Base-by-base conservation (phyloP, 805 yeast genomes). In the Metschnikowia drakensbergensis region DNA sequence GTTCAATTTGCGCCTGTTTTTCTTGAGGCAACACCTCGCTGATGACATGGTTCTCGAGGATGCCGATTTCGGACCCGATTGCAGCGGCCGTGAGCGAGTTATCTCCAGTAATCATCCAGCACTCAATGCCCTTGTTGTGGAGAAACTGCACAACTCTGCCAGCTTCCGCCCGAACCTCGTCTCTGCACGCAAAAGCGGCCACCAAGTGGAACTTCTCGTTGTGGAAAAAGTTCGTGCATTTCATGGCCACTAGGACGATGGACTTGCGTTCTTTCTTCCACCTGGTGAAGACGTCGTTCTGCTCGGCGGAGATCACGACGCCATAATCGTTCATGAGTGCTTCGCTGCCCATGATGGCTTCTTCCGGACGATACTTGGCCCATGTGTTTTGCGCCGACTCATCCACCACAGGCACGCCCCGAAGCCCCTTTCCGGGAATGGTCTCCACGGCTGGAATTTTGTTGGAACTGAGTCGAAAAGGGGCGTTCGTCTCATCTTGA, bases 101-200 rank as follows among this genome's bases (percentile, higher is more conserved):
- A 61, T 86, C 94, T 22, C 94, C 94, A 3, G 89, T 81, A 36
- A 86, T 80, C 87, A 86, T 83, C 82, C 86, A 86, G 44, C 85
- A 77, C 23, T 76, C 75, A 17, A 85, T 77, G 5, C 76, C 74
- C 5, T 66, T 65, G 6, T 66, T 57, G 27, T 64, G 61, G 5
- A 71, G 60, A 36, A 51, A 59, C 17, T 54, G 46, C 17, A 86
- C 69, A 0, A 84, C 84, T 22, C 57, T 56, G 32, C 68, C 70
- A 2, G 89, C 72, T 59, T 86, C 94, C 0, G 76, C 71, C 52
- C 85, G 62, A 5, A 81, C 60, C 47, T 77, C 75, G 60, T 86
- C 92, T 41, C 87, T 74, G 31, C 83, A 81, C 3, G 81, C 85
- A 52, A 82, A 54, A 48, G 80, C 64, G 34, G 81, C 60, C n/a